These are phyloP conservation scores for Stephanodiscus triporus DNA, from an alignment of 108 stramenopile genomes.

Conservation along the genomic window DNA sequence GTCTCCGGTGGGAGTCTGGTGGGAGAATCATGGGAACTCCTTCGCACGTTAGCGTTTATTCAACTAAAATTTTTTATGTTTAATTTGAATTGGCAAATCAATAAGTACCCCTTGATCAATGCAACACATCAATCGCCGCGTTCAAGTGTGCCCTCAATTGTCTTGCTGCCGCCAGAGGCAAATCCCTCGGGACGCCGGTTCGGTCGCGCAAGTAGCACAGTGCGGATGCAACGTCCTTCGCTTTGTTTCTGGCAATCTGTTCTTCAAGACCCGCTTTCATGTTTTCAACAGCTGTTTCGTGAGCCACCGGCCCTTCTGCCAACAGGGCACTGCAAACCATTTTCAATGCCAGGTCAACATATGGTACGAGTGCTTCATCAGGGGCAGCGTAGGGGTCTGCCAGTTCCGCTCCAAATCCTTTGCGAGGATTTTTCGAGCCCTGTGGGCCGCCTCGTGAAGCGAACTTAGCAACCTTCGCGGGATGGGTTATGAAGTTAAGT, in stretches of 20 bases:
- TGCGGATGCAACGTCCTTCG: slow-evolving; percentile 59
- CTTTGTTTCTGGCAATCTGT: slow-evolving; percentile 44
- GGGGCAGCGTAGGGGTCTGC: slow-evolving; percentile 83
- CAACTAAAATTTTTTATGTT: background rate
- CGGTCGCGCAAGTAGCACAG: slow-evolving; percentile 80
- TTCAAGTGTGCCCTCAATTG: slow-evolving; percentile 85
- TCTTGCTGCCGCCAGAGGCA: slow-evolving; percentile 74
- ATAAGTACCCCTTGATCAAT: background rate
- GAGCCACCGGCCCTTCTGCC: slow-evolving; percentile 44
- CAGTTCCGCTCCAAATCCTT: slow-evolving; percentile 78
- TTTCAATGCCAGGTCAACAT: slow-evolving; percentile 67
- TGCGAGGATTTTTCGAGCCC: slow-evolving; percentile 78
- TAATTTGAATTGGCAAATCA: background rate
- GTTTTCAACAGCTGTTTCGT: slow-evolving; percentile 37
- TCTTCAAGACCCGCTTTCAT: slow-evolving; percentile 44
- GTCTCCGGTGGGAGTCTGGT: no score
- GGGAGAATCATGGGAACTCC: background rate
- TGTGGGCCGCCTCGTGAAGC: slow-evolving; percentile 77
- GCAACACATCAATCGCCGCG: slow-evolving; percentile 67
- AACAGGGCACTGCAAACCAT: slow-evolving; percentile 60
- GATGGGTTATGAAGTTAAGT: no score
- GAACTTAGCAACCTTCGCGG: slow-evolving; percentile 59
- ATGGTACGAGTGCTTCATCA: slow-evolving; percentile 52
- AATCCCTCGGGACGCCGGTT: slow-evolving; percentile 81
- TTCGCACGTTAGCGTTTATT: background rate